Evolutionary conservation across 2,329 filamentous ascomycete species (phyloP).

Genomic region (Phyllosticta paracitricarpa): DNA sequence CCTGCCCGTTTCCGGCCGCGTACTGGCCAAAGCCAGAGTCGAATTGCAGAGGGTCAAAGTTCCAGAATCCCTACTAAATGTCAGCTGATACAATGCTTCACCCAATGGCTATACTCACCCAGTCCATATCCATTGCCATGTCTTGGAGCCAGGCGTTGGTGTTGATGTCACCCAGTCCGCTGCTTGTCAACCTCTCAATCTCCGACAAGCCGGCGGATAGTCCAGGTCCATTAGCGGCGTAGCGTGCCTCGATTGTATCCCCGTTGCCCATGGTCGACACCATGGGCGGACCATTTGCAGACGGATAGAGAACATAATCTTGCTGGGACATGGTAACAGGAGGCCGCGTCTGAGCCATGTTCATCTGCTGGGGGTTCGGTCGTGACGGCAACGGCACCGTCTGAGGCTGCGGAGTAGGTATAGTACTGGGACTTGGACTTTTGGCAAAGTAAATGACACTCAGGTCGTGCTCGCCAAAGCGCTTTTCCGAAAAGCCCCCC

Average conservation of each 20-base stretch:
- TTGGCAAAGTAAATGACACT: conserved; percentile 5
- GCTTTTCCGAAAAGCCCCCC: conserved; percentile 2
- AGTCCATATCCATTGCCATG: conserved; percentile 26
- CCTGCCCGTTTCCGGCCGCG: neutral
- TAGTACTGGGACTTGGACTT: conserved; percentile 1
- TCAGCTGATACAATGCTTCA: neutral
- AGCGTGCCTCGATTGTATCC: conserved; percentile 7
- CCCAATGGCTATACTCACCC: conserved; percentile 18
- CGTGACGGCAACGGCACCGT: neutral
- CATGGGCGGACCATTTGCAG: neutral
- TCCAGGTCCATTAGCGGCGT: neutral
- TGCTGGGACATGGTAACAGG: neutral
- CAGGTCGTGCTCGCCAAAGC: conserved; percentile 2
- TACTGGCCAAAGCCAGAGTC: conserved; percentile 7
- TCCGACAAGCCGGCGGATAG: conserved; percentile 10
- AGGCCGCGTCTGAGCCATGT: neutral
- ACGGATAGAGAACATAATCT: conserved; percentile 1
- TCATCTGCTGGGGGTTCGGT: neutral
- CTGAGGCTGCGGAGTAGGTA: neutral
- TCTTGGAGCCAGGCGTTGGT: conserved; percentile 18
- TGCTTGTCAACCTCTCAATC: conserved; percentile 8
- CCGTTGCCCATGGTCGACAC: neutral
- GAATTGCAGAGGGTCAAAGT: conserved; percentile 9
- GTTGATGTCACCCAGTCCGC: conserved; percentile 25
- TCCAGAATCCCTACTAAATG: conserved; percentile 7